Percentiles rank a stretch among this genome's conserved stretches.
phyloP scores from a whole-genome alignment of 2,329 filamentous ascomycete genomes.

The Fusarium zealandicum region DNA sequence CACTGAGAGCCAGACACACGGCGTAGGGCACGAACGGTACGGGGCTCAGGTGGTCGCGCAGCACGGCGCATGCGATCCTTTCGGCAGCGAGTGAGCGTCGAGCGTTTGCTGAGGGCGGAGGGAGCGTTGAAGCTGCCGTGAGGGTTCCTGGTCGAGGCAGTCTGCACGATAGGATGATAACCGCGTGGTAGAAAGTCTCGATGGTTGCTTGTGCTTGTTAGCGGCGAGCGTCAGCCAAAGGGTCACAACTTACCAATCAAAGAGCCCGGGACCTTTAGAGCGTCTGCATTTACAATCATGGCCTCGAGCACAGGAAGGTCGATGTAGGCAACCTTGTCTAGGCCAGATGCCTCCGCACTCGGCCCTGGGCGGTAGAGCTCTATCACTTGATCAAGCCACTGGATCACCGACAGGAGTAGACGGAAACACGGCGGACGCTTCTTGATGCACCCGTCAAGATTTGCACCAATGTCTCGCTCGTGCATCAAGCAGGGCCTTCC shows the following conservation, averaged over 20 bases:
- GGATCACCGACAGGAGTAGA: constrained; percentile 61
- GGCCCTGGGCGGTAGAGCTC: constrained; percentile 65
- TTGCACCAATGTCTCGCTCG: constrained; percentile 64
- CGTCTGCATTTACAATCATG: constrained; percentile 62
- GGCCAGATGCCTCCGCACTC: constrained; percentile 49
- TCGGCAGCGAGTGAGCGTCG: constrained; percentile 65
- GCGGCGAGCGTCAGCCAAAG: background rate
- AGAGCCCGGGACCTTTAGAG: constrained; percentile 56
- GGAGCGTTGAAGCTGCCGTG: constrained; percentile 53
- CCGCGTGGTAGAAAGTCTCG: constrained; percentile 69
- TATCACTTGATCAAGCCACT: constrained; percentile 65
- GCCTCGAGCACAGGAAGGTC: constrained; percentile 65
- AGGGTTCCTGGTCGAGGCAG: constrained; percentile 52
- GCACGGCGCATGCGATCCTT: constrained; percentile 62
- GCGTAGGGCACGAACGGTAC: constrained; percentile 69
- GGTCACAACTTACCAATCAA: constrained; percentile 54
- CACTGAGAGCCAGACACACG: constrained; percentile 66
- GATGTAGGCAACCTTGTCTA: constrained; percentile 56
- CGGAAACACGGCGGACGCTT: constrained; percentile 63
- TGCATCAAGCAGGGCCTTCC: constrained; percentile 67
- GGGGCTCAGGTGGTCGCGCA: constrained; percentile 58
- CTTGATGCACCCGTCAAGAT: constrained; percentile 58
- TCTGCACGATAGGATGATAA: constrained; percentile 69
- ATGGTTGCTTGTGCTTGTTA: constrained; percentile 58
- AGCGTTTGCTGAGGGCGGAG: constrained; percentile 59